Base-by-base conservation (phyloP, 495 filamentous ascomycete species). In the Tuber brumale region DNA sequence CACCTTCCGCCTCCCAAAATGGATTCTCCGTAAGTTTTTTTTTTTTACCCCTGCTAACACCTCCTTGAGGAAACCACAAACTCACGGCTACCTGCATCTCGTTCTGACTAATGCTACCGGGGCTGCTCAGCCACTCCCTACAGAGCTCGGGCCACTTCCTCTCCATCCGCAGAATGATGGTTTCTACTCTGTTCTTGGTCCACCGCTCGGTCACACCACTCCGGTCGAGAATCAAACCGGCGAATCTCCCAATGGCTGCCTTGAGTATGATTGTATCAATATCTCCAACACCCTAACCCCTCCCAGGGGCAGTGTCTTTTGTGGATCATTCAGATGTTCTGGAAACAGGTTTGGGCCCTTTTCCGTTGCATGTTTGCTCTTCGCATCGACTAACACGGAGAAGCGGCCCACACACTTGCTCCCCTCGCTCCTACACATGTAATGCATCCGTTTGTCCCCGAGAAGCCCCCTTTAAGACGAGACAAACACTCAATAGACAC, bases 381-480 rank as follows among this genome's bases (percentile, higher is more conserved):
- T 10, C 12, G 0, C 12, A 31, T 31, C 0, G 12, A 27, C n/a
- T 61, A 27, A 61, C 1, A 0, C 0, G 0, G 3, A 14, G 27
- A 5, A 61, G 51, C 1, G n/a, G 51, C 3, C 51, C n/a, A 16
- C 51, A 61, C 4, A 61, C n/a, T 61, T 61, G 51, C n/a, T 27
- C n/a, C 3, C n/a, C 0, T 31, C 2, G 51, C 10, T 31, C 51
- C 10, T 61, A 14, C 51, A 31, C 12, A 16, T 61, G 51, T 5
- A 31, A 27, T 9, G 23, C 9, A 0, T 10, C 9, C 0, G 10
- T 0, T 31, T 61, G 51, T 14, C 0, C n/a, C 7, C 8, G n/a
- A 3, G 10, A 2, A 31, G 27, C 1, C 9, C n/a, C 51, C 0
- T 61, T 61, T 9, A 61, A 6, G 12, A 61, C 51, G 0, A 61